phyloP scores from a whole-genome alignment of 176 grass and related monocot genomes.

The Otatea glauca region DNA sequence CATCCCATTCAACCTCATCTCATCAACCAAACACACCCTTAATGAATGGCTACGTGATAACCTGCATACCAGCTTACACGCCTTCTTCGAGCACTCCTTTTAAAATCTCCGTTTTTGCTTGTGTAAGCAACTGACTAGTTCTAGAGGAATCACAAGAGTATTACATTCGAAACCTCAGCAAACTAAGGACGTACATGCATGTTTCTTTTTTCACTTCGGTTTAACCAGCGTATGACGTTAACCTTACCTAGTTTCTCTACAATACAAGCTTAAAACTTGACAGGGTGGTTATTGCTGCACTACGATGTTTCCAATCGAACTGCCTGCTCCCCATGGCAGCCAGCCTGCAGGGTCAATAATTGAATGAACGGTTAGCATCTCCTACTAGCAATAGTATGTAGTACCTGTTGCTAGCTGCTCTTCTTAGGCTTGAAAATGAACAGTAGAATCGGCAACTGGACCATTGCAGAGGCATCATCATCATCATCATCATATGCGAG shows the following conservation, averaged over 20 bases:
- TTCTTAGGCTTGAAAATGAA: not conserved
- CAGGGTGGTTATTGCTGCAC: not conserved
- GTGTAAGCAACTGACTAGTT: not conserved
- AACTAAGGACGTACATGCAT: not conserved
- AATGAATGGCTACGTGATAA: constrained; percentile 16
- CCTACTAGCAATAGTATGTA: not conserved
- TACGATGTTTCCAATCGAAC: not conserved
- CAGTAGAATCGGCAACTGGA: not conserved
- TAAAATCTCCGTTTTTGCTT: not conserved
- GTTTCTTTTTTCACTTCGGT: not conserved
- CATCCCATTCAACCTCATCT: no score
- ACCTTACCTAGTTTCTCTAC: not conserved
- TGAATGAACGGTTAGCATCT: not conserved
- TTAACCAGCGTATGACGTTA: no score
- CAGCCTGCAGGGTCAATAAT: not conserved
- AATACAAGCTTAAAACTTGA: not conserved
- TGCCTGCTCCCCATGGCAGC: not conserved
- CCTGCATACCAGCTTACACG: not conserved
- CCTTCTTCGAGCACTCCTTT: not conserved
- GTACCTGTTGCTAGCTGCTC: not conserved
- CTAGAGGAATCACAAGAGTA: not conserved
- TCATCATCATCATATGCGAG: not conserved
- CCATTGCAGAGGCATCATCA: constrained; percentile 5
- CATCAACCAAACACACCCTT: no score
- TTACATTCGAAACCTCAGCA: not conserved